Percentiles rank a stretch among this genome's conserved stretches.
Conservation (phyloP, 257 asterid species). For the Solanum gandarillasii region DNA sequence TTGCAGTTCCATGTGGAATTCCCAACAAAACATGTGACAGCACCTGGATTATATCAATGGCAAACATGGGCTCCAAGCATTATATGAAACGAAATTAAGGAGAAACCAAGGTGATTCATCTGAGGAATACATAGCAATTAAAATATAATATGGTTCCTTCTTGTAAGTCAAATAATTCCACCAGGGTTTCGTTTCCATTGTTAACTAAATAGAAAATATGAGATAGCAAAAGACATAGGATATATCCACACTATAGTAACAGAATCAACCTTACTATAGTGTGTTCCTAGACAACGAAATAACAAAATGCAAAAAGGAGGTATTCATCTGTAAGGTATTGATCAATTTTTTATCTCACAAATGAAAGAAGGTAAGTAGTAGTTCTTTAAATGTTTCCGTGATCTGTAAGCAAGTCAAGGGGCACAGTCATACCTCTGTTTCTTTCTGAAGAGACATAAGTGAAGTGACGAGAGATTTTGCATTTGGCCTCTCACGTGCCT, state of each 20-base stretch:
- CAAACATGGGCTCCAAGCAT: background rate
- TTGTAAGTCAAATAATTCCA: background rate
- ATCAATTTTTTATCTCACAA: background rate
- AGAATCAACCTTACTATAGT: background rate
- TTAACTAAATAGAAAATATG: background rate
- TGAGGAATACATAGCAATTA: background rate
- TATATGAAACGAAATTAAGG: background rate
- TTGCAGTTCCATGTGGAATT: conserved; percentile 26
- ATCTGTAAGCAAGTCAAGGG: background rate
- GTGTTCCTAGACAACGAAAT: background rate
- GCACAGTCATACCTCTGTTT: conserved; percentile 39
- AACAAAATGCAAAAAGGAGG: background rate
- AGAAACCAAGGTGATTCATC: background rate
- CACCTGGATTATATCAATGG: conserved; percentile 26
- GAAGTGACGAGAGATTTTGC: conserved; percentile 59
- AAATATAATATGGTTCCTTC: background rate
- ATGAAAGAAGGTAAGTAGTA: background rate
- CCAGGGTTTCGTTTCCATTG: background rate
- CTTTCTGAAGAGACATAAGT: conserved; percentile 65
- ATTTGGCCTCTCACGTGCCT: conserved; percentile 91
- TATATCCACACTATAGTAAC: background rate
- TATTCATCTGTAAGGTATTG: background rate
- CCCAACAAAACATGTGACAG: conserved; percentile 52
- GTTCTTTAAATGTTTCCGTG: background rate
- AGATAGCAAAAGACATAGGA: background rate